Conservation (phyloP, 2,329 filamentous ascomycete species). For the Geosmithia morbida region DNA sequence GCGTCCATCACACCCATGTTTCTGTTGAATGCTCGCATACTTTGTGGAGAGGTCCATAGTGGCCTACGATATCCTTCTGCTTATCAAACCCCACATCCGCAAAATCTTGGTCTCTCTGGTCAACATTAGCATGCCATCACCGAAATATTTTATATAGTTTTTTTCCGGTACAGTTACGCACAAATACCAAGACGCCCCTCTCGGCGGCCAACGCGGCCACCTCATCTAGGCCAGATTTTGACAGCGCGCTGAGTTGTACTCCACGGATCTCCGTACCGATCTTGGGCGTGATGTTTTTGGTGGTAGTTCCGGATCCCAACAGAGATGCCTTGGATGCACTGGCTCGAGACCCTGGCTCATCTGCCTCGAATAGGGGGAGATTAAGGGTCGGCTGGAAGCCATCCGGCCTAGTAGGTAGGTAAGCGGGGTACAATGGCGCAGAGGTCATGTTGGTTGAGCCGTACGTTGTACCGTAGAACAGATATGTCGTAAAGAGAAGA, state of each 20-base stretch:
- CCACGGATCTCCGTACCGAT: slow-evolving; percentile 14
- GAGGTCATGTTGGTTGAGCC: slow-evolving; percentile 7
- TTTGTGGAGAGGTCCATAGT: slow-evolving; percentile 15
- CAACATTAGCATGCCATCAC: neutral
- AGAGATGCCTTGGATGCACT: slow-evolving; percentile 11
- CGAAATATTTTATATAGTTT: neutral
- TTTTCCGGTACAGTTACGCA: slow-evolving; percentile 4
- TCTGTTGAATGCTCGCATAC: neutral
- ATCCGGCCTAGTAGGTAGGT: slow-evolving; percentile 16
- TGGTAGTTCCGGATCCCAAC: slow-evolving; percentile 5
- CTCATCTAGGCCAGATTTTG: slow-evolving; percentile 11
- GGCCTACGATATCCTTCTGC: slow-evolving; percentile 12
- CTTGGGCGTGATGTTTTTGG: slow-evolving; percentile 12
- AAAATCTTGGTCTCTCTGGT: slow-evolving; percentile 15
- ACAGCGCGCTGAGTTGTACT: slow-evolving; percentile 12
- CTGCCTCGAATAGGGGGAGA: slow-evolving; percentile 12
- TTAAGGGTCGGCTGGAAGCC: slow-evolving; percentile 10
- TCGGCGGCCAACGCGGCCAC: slow-evolving; percentile 15
- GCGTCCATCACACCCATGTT: neutral
- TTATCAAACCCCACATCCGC: slow-evolving; percentile 15
- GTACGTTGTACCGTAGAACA: too few species aligned
- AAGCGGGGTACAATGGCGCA: slow-evolving; percentile 15
- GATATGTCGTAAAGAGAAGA: too few species aligned
- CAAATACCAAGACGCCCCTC: slow-evolving; percentile 16
- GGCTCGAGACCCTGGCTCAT: slow-evolving; percentile 15